phyloP scores from a whole-genome alignment of 768 basidiomycete genomes.

The Trametes coccinea region DNA sequence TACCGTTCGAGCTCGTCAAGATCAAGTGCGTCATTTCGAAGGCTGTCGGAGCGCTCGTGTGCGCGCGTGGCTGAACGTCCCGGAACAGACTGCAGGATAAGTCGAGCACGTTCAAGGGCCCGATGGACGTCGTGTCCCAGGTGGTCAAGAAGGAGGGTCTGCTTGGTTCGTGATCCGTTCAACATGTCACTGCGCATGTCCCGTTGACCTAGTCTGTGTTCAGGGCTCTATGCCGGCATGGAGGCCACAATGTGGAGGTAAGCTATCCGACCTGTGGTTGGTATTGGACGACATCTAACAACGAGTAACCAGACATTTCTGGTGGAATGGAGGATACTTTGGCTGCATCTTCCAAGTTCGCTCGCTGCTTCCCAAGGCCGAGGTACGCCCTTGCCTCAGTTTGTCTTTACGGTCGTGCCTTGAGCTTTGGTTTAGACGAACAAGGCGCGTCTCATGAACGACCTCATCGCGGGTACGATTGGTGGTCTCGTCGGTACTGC shows the following conservation, averaged over 20 bases:
- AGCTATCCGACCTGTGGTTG: too few species aligned
- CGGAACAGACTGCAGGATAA: constrained; percentile 82
- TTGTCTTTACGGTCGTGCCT: not conserved
- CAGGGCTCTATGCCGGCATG: constrained; percentile 83
- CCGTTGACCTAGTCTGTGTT: not conserved
- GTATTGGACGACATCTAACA: too few species aligned
- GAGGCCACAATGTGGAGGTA: constrained; percentile 98
- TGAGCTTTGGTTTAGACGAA: constrained; percentile 45
- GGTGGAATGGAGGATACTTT: constrained; percentile 98
- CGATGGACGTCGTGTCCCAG: constrained; percentile 86
- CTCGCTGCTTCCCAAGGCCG: constrained; percentile 76
- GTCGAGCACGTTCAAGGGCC: constrained; percentile 84
- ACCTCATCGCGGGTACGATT: constrained; percentile 86
- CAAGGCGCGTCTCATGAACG: constrained; percentile 78
- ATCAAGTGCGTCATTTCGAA: constrained; percentile 54
- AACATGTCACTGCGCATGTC: not conserved
- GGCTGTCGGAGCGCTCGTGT: not conserved
- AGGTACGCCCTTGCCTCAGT: constrained; percentile 47
- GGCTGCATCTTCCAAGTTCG: constrained; percentile 88
- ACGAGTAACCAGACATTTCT: constrained; percentile 56
- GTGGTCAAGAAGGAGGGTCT: constrained; percentile 76
- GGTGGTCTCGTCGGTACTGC: constrained; percentile 91
- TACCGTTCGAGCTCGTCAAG: constrained; percentile 95
- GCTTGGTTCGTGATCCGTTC: constrained; percentile 46
- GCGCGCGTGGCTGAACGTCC: not conserved